A percentile compares a stretch with the other conserved stretches of the same genome.
phyloP scores from a whole-genome alignment of 2,329 filamentous ascomycete species.

The Colletotrichum agaves region DNA sequence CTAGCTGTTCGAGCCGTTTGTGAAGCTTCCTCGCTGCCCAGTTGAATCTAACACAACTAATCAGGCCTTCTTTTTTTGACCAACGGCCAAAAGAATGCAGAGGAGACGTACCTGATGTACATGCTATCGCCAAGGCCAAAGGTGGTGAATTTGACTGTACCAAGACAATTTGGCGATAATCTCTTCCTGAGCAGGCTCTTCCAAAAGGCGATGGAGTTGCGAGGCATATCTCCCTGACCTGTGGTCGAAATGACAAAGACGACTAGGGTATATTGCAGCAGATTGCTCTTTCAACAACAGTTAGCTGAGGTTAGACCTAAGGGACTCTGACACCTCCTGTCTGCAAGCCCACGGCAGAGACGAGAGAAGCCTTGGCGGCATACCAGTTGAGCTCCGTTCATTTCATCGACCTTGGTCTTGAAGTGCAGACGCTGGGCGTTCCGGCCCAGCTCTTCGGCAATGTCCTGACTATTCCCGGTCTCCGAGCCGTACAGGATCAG shows the following conservation, averaged over 20 bases:
- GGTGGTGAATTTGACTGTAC: conserved; percentile 77
- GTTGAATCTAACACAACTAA: conserved; percentile 74
- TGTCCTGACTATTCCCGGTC: conserved; percentile 92
- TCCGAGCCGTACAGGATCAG: conserved; percentile 93
- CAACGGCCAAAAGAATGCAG: neutral
- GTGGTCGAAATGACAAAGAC: conserved; percentile 92
- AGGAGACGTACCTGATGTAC: conserved; percentile 78
- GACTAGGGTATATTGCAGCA: conserved; percentile 67
- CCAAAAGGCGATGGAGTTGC: conserved; percentile 87
- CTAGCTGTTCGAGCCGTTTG: conserved; percentile 85
- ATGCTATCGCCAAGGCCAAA: conserved; percentile 96
- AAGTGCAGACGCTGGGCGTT: conserved; percentile 83
- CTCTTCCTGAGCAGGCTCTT: conserved; percentile 82
- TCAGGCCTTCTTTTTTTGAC: neutral
- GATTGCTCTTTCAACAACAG: conserved; percentile 53
- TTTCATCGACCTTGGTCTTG: conserved; percentile 76
- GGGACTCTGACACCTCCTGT: too few species aligned
- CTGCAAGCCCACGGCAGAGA: neutral
- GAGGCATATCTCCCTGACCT: conserved; percentile 91
- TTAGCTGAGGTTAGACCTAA: neutral
- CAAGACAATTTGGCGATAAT: conserved; percentile 76
- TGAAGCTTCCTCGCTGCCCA: conserved; percentile 91
- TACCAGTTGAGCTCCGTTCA: conserved; percentile 82
- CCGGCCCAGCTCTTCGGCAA: conserved; percentile 84
- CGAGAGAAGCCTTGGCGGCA: conserved; percentile 45